Evolutionary conservation across 805 yeast genomes (phyloP).

Genomic region (Saturnispora saitoi): DNA sequence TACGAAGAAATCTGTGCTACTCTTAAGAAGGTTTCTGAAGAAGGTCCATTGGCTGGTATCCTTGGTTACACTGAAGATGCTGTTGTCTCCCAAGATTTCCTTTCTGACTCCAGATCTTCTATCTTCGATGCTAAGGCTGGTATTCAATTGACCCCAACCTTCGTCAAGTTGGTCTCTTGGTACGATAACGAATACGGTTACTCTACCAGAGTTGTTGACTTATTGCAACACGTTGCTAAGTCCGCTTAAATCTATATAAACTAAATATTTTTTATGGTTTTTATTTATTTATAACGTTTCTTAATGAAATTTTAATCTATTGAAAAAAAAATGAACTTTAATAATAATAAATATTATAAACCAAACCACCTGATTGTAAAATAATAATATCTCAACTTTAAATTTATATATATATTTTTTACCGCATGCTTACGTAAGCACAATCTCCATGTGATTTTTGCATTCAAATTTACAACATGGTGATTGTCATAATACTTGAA

Average conservation of each 20-base stretch:
- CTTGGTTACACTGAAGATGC: conserved; percentile 88
- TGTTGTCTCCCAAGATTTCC: conserved; percentile 86
- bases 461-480: background rate
- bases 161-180: conserved; percentile 89
- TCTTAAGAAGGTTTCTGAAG: conserved; percentile 68
- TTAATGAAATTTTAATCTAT: background rate
- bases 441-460: no score
- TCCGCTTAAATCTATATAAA: conserved; percentile 17
- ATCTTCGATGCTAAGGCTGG: conserved; percentile 91
- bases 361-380: no score
- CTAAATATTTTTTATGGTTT: conserved; percentile 20
- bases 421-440: no score
- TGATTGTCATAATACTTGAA: background rate
- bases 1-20: conserved; percentile 76
- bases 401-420: no score
- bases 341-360: background rate
- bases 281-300: conserved; percentile 28
- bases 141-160: conserved; percentile 76
- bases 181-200: conserved; percentile 95
- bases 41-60: conserved; percentile 66
- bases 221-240: conserved; percentile 73
- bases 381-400: no score
- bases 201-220: conserved; percentile 93
- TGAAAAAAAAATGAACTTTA: background rate
- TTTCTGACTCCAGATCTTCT: conserved; percentile 75